Evolutionary conservation across 2,329 filamentous ascomycete species (phyloP).

Genomic region (Trichoderma arundinaceum): DNA sequence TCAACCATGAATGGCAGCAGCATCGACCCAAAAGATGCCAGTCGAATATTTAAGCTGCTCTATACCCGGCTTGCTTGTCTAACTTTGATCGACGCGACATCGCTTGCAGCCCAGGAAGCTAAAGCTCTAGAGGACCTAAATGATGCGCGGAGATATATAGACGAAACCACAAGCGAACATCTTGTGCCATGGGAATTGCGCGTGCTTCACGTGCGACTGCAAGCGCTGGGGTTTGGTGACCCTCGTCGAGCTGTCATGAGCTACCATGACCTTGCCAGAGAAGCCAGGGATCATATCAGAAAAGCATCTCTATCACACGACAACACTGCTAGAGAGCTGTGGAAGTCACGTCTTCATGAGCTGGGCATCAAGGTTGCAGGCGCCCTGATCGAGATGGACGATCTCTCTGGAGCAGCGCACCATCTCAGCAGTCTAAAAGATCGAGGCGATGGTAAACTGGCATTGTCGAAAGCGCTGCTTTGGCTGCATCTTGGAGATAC

Average conservation of each 20-base stretch:
- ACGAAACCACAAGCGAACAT: constrained; percentile 60
- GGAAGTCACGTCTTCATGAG: constrained; percentile 75
- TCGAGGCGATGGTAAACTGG: constrained; percentile 48
- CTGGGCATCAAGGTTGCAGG: constrained; percentile 71
- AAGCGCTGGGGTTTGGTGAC: constrained; percentile 86
- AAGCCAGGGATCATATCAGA: constrained; percentile 69
- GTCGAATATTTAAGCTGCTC: constrained; percentile 74
- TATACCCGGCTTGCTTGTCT: constrained; percentile 84
- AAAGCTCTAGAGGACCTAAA: constrained; percentile 68
- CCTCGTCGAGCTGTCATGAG: constrained; percentile 83
- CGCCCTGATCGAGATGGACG: constrained; percentile 83
- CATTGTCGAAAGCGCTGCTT: constrained; percentile 66
- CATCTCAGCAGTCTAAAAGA: constrained; percentile 68
- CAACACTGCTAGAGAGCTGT: constrained; percentile 64
- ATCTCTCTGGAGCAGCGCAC: constrained; percentile 76
- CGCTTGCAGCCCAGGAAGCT: constrained; percentile 71
- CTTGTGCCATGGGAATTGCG: constrained; percentile 88
- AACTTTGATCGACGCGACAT: constrained; percentile 74
- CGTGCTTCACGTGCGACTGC: constrained; percentile 80
- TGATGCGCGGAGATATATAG: constrained; percentile 60
- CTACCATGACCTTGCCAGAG: constrained; percentile 84
- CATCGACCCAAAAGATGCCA: constrained; percentile 61
- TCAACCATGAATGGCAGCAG: constrained; percentile 50
- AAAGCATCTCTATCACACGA: constrained; percentile 53
- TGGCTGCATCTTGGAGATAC: constrained; percentile 82